Evolutionary conservation across 306 rosid genomes (phyloP).

Genomic region (Cicer pinnatifidum): DNA sequence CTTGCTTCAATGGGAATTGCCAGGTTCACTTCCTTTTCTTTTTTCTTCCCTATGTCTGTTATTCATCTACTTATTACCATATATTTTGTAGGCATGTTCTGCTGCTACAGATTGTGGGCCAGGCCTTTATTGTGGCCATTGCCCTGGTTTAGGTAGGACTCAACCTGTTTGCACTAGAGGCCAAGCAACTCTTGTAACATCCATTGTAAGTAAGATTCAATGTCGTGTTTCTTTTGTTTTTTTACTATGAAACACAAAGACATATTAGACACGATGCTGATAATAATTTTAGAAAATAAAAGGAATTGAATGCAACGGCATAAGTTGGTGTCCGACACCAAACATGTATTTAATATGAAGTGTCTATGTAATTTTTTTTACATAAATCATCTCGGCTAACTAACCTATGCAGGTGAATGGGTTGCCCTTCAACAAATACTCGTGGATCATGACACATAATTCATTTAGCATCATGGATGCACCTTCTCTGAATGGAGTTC

Average conservation of each 20-base stretch:
- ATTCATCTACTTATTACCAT: conserved; percentile 10
- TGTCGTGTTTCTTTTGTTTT: conserved; percentile 7
- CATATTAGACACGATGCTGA: too few species aligned
- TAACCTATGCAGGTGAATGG: conserved; percentile 63
- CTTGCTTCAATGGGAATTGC: neutral
- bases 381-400: neutral
- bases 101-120: conserved; percentile 71
- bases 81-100: conserved; percentile 69
- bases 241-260: neutral
- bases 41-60: neutral
- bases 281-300: too few species aligned
- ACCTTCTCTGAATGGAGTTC: conserved; percentile 69
- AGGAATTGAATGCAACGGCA: too few species aligned
- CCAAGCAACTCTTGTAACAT: conserved; percentile 65
- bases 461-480: conserved; percentile 91
- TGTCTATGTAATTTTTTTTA: too few species aligned
- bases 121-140: conserved; percentile 87
- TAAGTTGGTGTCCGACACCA: too few species aligned
- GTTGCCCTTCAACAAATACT: conserved; percentile 85
- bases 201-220: conserved; percentile 57
- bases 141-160: conserved; percentile 71
- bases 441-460: conserved; percentile 93
- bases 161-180: conserved; percentile 82
- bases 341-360: too few species aligned
- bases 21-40: neutral